Conservation (phyloP, 2,329 filamentous ascomycete species). For the Stachybotrys elegans region DNA sequence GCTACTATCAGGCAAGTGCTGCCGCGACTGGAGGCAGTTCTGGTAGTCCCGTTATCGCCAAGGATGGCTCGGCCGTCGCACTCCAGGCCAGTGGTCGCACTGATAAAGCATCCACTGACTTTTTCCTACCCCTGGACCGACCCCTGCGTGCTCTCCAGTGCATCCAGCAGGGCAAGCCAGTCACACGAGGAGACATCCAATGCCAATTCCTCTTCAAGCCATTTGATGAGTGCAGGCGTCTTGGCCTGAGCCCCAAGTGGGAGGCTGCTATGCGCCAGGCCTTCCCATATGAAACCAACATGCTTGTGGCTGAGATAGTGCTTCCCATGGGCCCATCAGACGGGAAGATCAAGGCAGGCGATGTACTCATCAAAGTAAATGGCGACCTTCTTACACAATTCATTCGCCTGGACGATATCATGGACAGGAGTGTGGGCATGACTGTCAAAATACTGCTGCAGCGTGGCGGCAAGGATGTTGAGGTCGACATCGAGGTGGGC, state of each 20-base stretch:
- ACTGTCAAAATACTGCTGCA: slow-evolving; percentile 79
- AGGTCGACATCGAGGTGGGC: slow-evolving; percentile 78
- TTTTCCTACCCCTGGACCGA: slow-evolving; percentile 90
- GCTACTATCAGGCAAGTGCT: slow-evolving; percentile 97
- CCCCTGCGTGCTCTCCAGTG: slow-evolving; percentile 83
- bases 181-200: slow-evolving; percentile 94
- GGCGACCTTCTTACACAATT: slow-evolving; percentile 91
- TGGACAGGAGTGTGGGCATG: slow-evolving; percentile 80
- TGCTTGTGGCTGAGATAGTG: slow-evolving; percentile 95
- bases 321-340: slow-evolving; percentile 86
- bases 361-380: slow-evolving; percentile 90
- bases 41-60: slow-evolving; percentile 95
- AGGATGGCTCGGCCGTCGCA: slow-evolving; percentile 86
- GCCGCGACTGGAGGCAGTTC: slow-evolving; percentile 96
- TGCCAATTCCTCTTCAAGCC: slow-evolving; percentile 96
- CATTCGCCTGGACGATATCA: slow-evolving; percentile 80
- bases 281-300: slow-evolving; percentile 90
- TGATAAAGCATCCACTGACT: slow-evolving; percentile 94
- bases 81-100: slow-evolving; percentile 90
- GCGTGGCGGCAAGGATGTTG: slow-evolving; percentile 80
- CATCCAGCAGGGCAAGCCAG: slow-evolving; percentile 67
- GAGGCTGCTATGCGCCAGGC: slow-evolving; percentile 77
- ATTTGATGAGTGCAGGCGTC: slow-evolving; percentile 90
- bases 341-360: slow-evolving; percentile 84
- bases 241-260: slow-evolving; percentile 80